Conservation (phyloP, 352 stramenopile species). For the Albugo candida region DNA sequence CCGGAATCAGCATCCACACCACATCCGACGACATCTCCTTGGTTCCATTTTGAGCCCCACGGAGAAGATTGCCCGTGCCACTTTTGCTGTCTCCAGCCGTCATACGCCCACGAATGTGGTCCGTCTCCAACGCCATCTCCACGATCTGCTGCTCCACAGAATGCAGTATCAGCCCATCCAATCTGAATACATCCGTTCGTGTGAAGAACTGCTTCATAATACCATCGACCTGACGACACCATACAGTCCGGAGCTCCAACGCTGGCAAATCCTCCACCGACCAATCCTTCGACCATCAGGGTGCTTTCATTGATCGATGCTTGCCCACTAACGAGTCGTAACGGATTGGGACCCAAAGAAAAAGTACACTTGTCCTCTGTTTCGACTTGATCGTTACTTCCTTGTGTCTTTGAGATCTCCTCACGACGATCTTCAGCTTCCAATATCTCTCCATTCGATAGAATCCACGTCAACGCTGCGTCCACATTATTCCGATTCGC, state of each 20-base stretch:
- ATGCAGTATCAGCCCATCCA: conserved; percentile 81
- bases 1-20: conserved; percentile 72
- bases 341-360: conserved; percentile 40
- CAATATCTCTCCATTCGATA: conserved; percentile 79
- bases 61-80: conserved; percentile 78
- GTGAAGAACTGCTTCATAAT: conserved; percentile 85
- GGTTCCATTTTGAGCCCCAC: conserved; percentile 82
- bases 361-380: conserved; percentile 4
- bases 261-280: conserved; percentile 69
- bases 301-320: conserved; percentile 69
- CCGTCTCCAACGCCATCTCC: conserved; percentile 86
- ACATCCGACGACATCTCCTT: conserved; percentile 83
- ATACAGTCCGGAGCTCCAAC: conserved; percentile 67
- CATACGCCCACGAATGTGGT: conserved; percentile 83
- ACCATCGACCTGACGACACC: conserved; percentile 63
- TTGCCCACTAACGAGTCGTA: conserved; percentile 69
- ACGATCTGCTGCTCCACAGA: conserved; percentile 66
- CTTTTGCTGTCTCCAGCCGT: conserved; percentile 81
- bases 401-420: conserved; percentile 42
- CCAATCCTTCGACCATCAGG: conserved; percentile 69
- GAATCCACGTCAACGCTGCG: conserved; percentile 82
- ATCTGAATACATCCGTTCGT: conserved; percentile 89
- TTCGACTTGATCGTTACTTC: conserved; percentile 14
- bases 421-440: conserved; percentile 75
- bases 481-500: conserved; percentile 82